phyloP scores from a whole-genome alignment of 768 basidiomycete species.

The Pleurotus eryngii region DNA sequence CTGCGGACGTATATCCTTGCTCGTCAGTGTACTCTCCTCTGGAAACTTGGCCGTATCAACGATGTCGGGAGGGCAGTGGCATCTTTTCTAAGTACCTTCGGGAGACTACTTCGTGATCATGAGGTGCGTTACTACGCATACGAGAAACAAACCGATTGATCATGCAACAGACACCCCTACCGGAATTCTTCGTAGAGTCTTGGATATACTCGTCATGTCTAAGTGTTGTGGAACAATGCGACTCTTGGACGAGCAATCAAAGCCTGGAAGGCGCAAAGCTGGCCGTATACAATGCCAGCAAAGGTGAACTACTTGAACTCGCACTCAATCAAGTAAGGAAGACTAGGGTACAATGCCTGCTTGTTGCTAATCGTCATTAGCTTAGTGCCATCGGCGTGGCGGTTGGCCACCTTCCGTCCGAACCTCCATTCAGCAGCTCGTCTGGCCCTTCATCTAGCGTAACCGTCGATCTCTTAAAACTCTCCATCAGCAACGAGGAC shows the following conservation, averaged over 20 bases:
- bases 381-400: constrained; percentile 82
- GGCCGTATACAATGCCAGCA: constrained; percentile 63
- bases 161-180: constrained; percentile 41
- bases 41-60: constrained; percentile 59
- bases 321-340: constrained; percentile 75
- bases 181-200: constrained; percentile 79
- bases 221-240: constrained; percentile 77
- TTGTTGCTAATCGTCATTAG: constrained; percentile 34
- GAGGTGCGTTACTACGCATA: constrained; percentile 54
- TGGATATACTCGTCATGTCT: constrained; percentile 93
- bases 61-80: constrained; percentile 72
- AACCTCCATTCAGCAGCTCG: constrained; percentile 69
- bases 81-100: constrained; percentile 75
- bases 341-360: neutral
- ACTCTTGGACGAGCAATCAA: constrained; percentile 58
- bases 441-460: constrained; percentile 5
- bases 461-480: constrained; percentile 17
- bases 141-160: neutral
- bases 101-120: constrained; percentile 68
- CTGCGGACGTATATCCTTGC: constrained; percentile 89
- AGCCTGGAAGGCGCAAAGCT: constrained; percentile 45
- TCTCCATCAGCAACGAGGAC: constrained; percentile 54
- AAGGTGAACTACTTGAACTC: constrained; percentile 89
- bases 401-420: constrained; percentile 64
- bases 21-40: constrained; percentile 77